Conservation (phyloP, 495 filamentous ascomycete genomes). For the Neurospora intermedia region DNA sequence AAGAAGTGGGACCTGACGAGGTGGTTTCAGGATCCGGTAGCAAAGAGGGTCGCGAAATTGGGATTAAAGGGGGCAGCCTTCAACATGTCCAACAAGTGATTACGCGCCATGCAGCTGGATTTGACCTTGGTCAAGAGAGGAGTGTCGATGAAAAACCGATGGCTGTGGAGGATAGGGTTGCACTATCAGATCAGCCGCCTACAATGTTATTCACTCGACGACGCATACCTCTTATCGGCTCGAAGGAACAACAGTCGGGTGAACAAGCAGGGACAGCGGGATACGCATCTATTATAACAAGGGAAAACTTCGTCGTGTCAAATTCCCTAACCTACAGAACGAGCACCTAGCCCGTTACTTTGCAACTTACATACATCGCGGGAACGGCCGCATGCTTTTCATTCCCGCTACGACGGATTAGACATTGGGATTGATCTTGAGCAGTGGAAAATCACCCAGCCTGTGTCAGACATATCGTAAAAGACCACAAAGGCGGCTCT, state of each 20-base stretch:
- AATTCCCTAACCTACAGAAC: constrained; percentile 47
- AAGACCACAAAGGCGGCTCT: constrained; percentile 54
- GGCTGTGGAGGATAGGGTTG: constrained; percentile 47
- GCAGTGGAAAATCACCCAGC: constrained; percentile 43
- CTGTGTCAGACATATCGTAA: constrained; percentile 59
- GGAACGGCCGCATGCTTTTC: constrained; percentile 49
- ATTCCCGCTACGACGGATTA: constrained; percentile 57
- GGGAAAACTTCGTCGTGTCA: constrained; percentile 56
- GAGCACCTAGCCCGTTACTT: constrained; percentile 72
- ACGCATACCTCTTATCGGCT: constrained; percentile 43
- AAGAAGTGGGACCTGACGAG: too few relatives aligned
- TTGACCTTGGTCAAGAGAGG: not conserved
- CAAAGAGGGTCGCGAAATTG: not conserved
- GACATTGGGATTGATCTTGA: constrained; percentile 68
- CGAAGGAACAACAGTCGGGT: not conserved
- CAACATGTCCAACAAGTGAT: constrained; percentile 25
- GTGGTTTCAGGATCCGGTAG: constrained; percentile 17
- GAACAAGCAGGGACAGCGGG: constrained; percentile 39
- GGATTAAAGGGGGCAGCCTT: constrained; percentile 44
- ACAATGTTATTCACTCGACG: constrained; percentile 59
- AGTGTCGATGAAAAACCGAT: not conserved
- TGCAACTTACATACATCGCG: constrained; percentile 67
- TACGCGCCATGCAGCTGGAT: not conserved
- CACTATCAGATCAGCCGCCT: constrained; percentile 29
- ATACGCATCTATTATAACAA: constrained; percentile 33